Conservation (phyloP, 495 filamentous ascomycete species). For the Neurospora sp. region DNA sequence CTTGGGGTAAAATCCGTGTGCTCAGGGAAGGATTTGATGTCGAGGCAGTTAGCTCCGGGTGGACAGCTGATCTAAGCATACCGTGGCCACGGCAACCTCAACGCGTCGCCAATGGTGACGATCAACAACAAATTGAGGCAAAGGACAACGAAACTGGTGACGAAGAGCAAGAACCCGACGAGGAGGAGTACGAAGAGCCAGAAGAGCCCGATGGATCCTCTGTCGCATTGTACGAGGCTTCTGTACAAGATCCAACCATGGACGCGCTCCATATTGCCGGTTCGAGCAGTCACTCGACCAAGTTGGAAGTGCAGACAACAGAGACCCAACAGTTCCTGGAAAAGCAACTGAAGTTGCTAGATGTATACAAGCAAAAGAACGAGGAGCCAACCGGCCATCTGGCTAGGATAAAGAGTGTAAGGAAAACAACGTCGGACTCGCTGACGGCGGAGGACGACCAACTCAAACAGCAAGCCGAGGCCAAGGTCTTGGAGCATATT, state of each 20-base stretch:
- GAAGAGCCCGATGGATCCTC: constrained; percentile 39
- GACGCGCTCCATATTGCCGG: constrained; percentile 45
- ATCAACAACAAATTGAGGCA: not conserved
- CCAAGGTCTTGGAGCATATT: constrained; percentile 73
- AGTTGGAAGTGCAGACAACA: constrained; percentile 59
- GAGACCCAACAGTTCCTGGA: constrained; percentile 73
- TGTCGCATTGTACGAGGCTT: constrained; percentile 66
- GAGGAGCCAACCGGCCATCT: constrained; percentile 50
- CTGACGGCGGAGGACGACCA: constrained; percentile 7
- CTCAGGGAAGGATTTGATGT: constrained; percentile 91
- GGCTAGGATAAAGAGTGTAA: constrained; percentile 23
- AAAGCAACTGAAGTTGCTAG: constrained; percentile 61
- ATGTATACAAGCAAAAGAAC: constrained; percentile 51
- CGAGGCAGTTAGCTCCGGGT: constrained; percentile 72
- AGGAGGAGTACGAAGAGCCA: constrained; percentile 16
- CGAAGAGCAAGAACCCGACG: constrained; percentile 10
- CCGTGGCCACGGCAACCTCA: constrained; percentile 20
- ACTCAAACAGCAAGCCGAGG: constrained; percentile 33
- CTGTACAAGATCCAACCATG: constrained; percentile 60
- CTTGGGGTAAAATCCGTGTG: constrained; percentile 94
- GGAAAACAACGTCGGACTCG: constrained; percentile 7
- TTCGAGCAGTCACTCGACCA: constrained; percentile 36
- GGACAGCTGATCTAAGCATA: constrained; percentile 70
- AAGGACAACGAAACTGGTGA: constrained; percentile 4
- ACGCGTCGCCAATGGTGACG: not conserved